Conservation (phyloP, 108 stramenopile genomes). For the Nitzschia putrida region DNA sequence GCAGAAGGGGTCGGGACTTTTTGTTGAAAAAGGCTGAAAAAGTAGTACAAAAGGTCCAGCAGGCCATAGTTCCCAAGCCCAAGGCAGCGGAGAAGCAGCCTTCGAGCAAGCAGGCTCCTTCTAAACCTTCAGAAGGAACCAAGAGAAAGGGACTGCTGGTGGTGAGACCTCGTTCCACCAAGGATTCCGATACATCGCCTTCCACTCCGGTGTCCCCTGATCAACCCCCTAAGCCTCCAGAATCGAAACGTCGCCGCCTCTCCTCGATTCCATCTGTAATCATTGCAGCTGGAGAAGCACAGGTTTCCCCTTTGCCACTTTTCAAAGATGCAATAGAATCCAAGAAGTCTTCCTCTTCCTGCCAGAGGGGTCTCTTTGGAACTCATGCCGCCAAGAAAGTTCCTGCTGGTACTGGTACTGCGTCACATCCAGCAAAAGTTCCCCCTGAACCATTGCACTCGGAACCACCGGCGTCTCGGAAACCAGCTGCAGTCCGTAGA, state of each 20-base stretch:
- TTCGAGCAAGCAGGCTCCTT: neutral
- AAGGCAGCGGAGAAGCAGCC: conserved; percentile 4
- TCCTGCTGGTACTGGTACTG: neutral
- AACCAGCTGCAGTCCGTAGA: neutral
- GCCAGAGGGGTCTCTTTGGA: conserved; percentile 20
- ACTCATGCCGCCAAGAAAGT: neutral
- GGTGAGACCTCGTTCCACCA: too few species aligned
- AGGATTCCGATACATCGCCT: too few species aligned
- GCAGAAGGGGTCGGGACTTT: conserved; percentile 41
- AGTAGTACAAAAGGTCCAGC: conserved; percentile 15
- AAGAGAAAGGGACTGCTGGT: too few species aligned
- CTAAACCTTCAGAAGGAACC: neutral
- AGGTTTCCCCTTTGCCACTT: conserved; percentile 18
- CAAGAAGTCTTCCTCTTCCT: neutral
- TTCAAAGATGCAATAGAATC: neutral
- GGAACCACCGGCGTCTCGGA: neutral
- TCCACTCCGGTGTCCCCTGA: too few species aligned
- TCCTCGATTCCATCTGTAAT: conserved; percentile 15
- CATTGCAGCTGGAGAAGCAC: neutral
- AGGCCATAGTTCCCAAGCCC: neutral
- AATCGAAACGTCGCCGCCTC: too few species aligned
- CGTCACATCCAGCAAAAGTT: neutral
- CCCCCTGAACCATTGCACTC: neutral
- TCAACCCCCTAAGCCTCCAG: too few species aligned
- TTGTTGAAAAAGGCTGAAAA: conserved; percentile 27